Evolutionary conservation across 2,329 filamentous ascomycete species (phyloP).

Genomic region (Didymella segeticola): DNA sequence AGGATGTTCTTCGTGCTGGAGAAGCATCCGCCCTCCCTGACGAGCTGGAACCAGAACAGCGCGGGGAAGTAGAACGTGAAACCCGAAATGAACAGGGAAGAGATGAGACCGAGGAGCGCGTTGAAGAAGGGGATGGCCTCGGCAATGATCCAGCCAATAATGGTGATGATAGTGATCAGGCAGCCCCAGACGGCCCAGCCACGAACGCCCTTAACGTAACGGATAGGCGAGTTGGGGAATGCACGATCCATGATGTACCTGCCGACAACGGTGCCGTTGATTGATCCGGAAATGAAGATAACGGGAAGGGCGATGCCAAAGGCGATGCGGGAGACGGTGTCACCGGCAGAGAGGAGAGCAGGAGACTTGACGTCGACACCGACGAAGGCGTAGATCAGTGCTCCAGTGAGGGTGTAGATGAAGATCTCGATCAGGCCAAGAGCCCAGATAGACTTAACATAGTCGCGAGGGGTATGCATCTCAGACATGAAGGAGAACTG

Average conservation of each 20-base stretch:
- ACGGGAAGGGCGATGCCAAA: conserved; percentile 75
- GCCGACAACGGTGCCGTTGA: conserved; percentile 72
- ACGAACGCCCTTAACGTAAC: conserved; percentile 47
- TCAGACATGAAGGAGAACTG: conserved; percentile 75
- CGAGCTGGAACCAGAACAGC: conserved; percentile 46
- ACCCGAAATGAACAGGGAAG: conserved; percentile 69
- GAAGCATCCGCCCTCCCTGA: conserved; percentile 56
- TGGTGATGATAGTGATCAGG: conserved; percentile 64
- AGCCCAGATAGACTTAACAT: conserved; percentile 62
- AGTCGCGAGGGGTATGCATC: conserved; percentile 68
- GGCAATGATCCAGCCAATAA: conserved; percentile 72
- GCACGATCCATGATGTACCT: conserved; percentile 70
- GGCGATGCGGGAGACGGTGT: conserved; percentile 69
- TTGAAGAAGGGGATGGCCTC: conserved; percentile 75
- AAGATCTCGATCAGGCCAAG: conserved; percentile 64
- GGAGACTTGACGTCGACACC: conserved; percentile 68
- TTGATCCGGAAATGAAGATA: conserved; percentile 74
- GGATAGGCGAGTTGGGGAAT: conserved; percentile 62
- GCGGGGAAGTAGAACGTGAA: conserved; percentile 63
- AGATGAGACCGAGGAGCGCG: conserved; percentile 70
- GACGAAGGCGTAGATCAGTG: conserved; percentile 72
- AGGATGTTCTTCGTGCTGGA: conserved; percentile 40
- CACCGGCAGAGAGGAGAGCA: conserved; percentile 69
- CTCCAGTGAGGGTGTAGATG: conserved; percentile 73
- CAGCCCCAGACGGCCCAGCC: conserved; percentile 64